Evolutionary conservation across 2,329 filamentous ascomycete species (phyloP).

Genomic region (Orbilia quercus): DNA sequence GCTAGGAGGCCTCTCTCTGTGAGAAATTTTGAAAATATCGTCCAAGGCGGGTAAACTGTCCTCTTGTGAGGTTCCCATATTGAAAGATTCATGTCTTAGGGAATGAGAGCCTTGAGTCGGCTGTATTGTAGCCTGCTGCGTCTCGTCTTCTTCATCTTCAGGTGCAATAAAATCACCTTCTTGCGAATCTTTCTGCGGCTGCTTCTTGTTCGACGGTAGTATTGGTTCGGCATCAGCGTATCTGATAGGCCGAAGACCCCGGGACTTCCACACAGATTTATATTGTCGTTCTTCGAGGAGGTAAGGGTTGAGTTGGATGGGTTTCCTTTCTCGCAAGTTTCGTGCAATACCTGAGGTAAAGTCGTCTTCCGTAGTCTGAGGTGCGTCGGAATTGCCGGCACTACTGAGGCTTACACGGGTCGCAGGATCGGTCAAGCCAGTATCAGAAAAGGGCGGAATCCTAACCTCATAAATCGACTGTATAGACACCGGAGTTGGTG

Average conservation of each 20-base stretch:
- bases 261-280: constrained; percentile 57
- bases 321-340: constrained; percentile 59
- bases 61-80: constrained; percentile 5
- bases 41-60: constrained; percentile 26
- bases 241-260: constrained; percentile 58
- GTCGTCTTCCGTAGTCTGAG: constrained; percentile 25
- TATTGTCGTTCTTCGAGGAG: constrained; percentile 58
- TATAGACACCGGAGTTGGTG: constrained; percentile 23
- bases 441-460: constrained; percentile 17
- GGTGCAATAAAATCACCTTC: constrained; percentile 59
- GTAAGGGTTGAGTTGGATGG: constrained; percentile 60
- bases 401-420: constrained; percentile 15
- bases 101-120: constrained; percentile 43
- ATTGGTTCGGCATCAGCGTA: constrained; percentile 53
- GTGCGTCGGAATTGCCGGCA: constrained; percentile 27
- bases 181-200: constrained; percentile 57
- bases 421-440: constrained; percentile 33
- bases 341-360: constrained; percentile 51
- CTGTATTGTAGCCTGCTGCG: constrained; percentile 13
- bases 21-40: constrained; percentile 21
- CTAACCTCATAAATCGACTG: constrained; percentile 21
- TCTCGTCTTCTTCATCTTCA: constrained; percentile 35
- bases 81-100: constrained; percentile 11
- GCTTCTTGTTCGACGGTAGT: constrained; percentile 32
- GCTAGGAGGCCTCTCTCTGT: constrained; percentile 31